Conservation (phyloP, 345 rosid species). For the Pugionium dolabratum region DNA sequence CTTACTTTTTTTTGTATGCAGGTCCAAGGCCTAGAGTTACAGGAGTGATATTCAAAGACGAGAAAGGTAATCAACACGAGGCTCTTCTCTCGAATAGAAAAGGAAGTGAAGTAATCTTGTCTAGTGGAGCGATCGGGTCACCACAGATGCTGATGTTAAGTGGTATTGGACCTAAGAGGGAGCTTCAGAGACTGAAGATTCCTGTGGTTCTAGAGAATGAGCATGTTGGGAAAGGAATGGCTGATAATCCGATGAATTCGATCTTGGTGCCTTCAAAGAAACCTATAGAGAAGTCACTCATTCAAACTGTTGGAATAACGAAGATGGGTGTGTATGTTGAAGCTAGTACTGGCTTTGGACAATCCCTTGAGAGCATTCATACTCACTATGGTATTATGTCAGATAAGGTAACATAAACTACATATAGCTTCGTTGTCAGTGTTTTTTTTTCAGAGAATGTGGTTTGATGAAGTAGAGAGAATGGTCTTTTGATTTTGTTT, state of each 20-base stretch:
- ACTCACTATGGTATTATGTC: slow-evolving; percentile 86
- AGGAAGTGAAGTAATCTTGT: slow-evolving; percentile 75
- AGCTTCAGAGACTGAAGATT: slow-evolving; percentile 64
- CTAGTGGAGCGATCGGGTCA: slow-evolving; percentile 84
- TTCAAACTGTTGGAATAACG: slow-evolving; percentile 91
- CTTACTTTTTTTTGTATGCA: slow-evolving; percentile 20
- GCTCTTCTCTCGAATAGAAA: slow-evolving; percentile 54
- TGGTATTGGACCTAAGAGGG: slow-evolving; percentile 79
- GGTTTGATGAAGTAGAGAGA: background rate
- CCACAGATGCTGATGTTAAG: slow-evolving; percentile 90
- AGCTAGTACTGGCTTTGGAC: slow-evolving; percentile 91
- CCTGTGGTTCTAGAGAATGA: slow-evolving; percentile 58
- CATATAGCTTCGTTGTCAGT: background rate
- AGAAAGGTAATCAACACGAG: slow-evolving; percentile 69
- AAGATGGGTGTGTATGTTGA: slow-evolving; percentile 86
- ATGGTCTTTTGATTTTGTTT: background rate
- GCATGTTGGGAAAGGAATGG: slow-evolving; percentile 83
- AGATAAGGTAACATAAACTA: slow-evolving; percentile 58
- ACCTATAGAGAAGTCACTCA: slow-evolving; percentile 65
- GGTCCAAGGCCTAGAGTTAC: slow-evolving; percentile 69
- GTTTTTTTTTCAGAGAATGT: slow-evolving; percentile 20
- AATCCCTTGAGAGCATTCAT: slow-evolving; percentile 65
- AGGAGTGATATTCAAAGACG: slow-evolving; percentile 88
- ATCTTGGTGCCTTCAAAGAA: slow-evolving; percentile 68
- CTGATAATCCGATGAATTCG: slow-evolving; percentile 90